A percentile compares a stretch with the other conserved stretches of the same genome.
These are phyloP conservation scores for Hyaloscypha bicolor DNA, from an alignment of 495 filamentous ascomycete genomes.

Conservation along the genomic window DNA sequence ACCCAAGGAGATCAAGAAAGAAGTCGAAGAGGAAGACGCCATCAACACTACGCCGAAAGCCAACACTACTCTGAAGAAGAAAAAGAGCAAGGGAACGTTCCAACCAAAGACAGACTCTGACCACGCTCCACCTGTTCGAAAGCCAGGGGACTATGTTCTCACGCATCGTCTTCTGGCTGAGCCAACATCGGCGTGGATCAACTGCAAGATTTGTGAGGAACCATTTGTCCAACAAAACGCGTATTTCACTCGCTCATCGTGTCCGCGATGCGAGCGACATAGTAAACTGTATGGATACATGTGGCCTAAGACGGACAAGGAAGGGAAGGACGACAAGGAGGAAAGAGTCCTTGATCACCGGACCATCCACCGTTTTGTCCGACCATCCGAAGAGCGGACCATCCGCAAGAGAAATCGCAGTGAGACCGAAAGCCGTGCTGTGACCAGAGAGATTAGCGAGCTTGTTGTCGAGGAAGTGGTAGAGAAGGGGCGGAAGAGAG, in stretches of 20 bases:
- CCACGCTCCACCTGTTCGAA: slow-evolving; percentile 44
- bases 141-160: slow-evolving; percentile 78
- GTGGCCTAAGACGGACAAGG: slow-evolving; percentile 92
- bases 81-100: slow-evolving; percentile 16
- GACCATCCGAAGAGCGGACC: slow-evolving; percentile 63
- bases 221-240: slow-evolving; percentile 86
- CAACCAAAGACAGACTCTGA: slow-evolving; percentile 26
- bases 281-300: slow-evolving; percentile 92
- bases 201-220: slow-evolving; percentile 77
- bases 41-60: background rate
- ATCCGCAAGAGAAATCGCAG: slow-evolving; percentile 39
- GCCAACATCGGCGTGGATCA: slow-evolving; percentile 78
- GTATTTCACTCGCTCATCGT: slow-evolving; percentile 81
- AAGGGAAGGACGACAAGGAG: slow-evolving; percentile 72
- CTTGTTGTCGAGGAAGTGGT: slow-evolving; percentile 16
- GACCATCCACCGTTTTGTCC: slow-evolving; percentile 69
- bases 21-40: background rate
- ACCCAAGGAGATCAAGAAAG: background rate
- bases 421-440: slow-evolving; percentile 32
- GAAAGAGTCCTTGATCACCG: slow-evolving; percentile 75
- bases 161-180: slow-evolving; percentile 71
- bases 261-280: slow-evolving; percentile 91
- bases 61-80: background rate
- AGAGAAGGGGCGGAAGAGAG: slow-evolving; percentile 4
- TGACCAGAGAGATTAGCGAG: slow-evolving; percentile 38